phyloP scores from a whole-genome alignment of 441 rosid species.

The Eutrema salsugineum region DNA sequence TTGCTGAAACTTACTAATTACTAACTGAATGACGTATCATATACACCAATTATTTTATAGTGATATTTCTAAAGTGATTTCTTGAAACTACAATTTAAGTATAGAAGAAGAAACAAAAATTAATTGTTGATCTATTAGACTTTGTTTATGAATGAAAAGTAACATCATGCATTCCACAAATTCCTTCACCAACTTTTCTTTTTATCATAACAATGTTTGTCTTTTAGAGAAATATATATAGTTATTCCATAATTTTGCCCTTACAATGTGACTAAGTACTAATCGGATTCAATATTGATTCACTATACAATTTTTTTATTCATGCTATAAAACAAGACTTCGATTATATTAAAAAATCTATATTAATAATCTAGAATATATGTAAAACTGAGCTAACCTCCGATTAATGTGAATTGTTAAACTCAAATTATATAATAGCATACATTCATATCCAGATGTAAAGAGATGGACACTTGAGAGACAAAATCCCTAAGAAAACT shows the following conservation, averaged over 20 bases:
- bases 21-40: background rate
- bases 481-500: conserved; percentile 5
- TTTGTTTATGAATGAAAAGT: background rate
- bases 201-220: background rate
- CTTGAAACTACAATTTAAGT: background rate
- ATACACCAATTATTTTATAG: background rate
- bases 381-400: background rate
- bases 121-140: background rate
- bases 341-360: no score
- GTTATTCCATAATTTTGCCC: background rate
- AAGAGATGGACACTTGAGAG: conserved; percentile 7
- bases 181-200: background rate
- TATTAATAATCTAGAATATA: background rate
- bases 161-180: background rate
- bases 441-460: background rate
- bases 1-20: background rate
- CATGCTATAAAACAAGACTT: background rate
- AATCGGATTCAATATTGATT: background rate
- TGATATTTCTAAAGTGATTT: background rate
- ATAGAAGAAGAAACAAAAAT: background rate
- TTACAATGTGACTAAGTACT: background rate
- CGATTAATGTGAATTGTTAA: background rate
- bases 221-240: background rate
- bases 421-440: background rate
- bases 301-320: background rate